phyloP scores from a whole-genome alignment of 1,284 basidiomycete genomes.

The Cutaneotrichosporon cutaneum region DNA sequence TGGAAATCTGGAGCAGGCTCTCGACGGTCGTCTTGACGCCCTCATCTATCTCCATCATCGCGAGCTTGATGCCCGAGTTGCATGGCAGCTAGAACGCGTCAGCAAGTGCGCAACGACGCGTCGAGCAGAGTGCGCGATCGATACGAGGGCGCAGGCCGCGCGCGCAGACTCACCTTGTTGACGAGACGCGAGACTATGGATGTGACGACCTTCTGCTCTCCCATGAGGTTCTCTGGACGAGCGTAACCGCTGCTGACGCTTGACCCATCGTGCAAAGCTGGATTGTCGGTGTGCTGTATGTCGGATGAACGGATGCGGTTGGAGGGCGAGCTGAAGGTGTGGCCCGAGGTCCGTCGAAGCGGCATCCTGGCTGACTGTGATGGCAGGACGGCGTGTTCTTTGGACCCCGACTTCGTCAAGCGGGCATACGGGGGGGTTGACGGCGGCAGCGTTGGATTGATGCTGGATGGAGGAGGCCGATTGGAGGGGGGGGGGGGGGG shows the following conservation, averaged over 20 bases:
- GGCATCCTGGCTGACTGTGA: conserved; percentile 21
- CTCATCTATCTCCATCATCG: conserved; percentile 70
- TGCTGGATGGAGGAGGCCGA: not conserved
- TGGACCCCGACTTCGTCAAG: conserved; percentile 8
- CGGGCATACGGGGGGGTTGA: not conserved
- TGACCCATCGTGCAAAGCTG: conserved; percentile 21
- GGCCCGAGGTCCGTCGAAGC: conserved; percentile 28
- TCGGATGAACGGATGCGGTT: conserved; percentile 23
- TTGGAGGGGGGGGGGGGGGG: not conserved
- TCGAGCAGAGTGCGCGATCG: not conserved
- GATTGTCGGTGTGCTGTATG: conserved; percentile 28
- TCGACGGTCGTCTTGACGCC: conserved; percentile 71
- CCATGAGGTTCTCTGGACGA: conserved; percentile 18
- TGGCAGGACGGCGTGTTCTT: conserved; percentile 1
- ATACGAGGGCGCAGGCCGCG: not conserved
- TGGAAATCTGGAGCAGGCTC: conserved; percentile 72
- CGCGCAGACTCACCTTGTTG: conserved; percentile 38
- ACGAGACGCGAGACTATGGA: conserved; percentile 42
- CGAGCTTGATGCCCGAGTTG: conserved; percentile 71
- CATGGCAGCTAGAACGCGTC: conserved; percentile 67
- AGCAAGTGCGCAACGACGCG: conserved; percentile 3
- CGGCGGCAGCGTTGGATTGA: not conserved
- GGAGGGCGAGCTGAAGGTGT: conserved; percentile 24
- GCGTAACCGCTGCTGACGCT: conserved; percentile 7
- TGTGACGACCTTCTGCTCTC: conserved; percentile 43